phyloP scores from a whole-genome alignment of 2,329 filamentous ascomycete species.

The Ophiocordyceps unilateralis region DNA sequence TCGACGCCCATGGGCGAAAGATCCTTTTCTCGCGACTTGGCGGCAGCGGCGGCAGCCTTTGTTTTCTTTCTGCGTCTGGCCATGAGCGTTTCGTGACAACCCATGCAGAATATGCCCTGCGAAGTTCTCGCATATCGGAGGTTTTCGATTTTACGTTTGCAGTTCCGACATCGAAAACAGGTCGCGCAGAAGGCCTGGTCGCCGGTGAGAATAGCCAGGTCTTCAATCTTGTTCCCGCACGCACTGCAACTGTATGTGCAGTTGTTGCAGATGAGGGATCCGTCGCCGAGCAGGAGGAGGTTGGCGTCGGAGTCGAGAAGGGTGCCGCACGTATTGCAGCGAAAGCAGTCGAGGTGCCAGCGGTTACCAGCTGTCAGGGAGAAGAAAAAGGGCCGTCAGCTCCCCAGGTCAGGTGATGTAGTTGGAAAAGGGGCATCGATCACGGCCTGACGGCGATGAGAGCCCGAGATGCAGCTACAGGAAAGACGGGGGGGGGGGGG shows the following conservation, averaged over 20 bases:
- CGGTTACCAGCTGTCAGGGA: conserved; percentile 59
- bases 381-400: not conserved
- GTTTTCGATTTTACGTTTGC: conserved; percentile 98
- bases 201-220: conserved; percentile 89
- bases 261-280: conserved; percentile 96
- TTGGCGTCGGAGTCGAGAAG: conserved; percentile 97
- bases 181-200: conserved; percentile 96
- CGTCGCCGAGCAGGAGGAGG: conserved; percentile 88
- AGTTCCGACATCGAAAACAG: conserved; percentile 94
- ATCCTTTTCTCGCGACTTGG: conserved; percentile 46
- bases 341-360: conserved; percentile 98
- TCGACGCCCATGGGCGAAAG: conserved; percentile 56
- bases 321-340: conserved; percentile 88
- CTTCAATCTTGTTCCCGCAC: conserved; percentile 94
- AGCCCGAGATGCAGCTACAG: not conserved
- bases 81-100: conserved; percentile 94
- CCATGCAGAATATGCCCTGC: conserved; percentile 99
- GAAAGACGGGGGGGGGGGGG: no score
- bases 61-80: conserved; percentile 76
- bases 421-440: not conserved
- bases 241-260: conserved; percentile 98
- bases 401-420: not conserved
- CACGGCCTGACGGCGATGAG: not conserved
- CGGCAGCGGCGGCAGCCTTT: conserved; percentile 43
- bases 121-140: conserved; percentile 92